Evolutionary conservation across 2,329 filamentous ascomycete genomes (phyloP).

Genomic region (Diplodia seriata): DNA sequence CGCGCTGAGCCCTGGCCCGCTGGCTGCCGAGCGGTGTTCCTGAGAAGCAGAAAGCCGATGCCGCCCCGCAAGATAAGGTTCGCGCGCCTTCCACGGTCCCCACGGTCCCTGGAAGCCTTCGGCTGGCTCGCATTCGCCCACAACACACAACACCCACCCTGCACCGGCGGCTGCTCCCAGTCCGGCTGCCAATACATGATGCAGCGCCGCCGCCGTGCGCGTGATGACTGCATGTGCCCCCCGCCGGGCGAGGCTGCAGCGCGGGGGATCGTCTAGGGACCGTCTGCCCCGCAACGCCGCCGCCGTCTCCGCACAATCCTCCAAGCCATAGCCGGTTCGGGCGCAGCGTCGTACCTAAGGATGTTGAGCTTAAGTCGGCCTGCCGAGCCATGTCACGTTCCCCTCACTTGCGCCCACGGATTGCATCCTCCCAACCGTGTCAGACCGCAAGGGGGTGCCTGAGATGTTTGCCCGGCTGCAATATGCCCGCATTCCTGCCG

Average conservation of each 20-base stretch:
- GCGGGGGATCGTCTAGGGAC: not conserved
- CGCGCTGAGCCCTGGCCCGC: not conserved
- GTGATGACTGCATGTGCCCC: slow-evolving; percentile 11
- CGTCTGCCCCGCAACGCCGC: slow-evolving; percentile 16
- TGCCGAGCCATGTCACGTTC: slow-evolving; percentile 20
- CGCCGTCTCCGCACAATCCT: slow-evolving; percentile 16
- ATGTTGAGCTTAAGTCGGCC: slow-evolving; percentile 2
- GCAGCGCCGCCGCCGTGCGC: not conserved
- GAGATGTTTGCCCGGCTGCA: not conserved
- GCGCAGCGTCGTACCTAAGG: not conserved
- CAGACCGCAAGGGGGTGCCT: slow-evolving; percentile 12
- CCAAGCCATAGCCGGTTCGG: slow-evolving; percentile 10
- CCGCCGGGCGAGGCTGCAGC: not conserved
- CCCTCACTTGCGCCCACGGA: slow-evolving; percentile 4
- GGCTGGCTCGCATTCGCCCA: not conserved
- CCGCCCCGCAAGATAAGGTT: slow-evolving; percentile 1
- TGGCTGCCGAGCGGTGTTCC: no score
- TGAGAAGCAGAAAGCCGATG: not conserved
- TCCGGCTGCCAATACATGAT: slow-evolving; percentile 9
- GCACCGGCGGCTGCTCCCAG: not conserved
- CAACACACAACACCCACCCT: slow-evolving; percentile 3
- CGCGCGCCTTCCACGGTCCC: no score
- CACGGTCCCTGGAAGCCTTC: no score
- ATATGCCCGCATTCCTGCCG: slow-evolving; percentile 11
- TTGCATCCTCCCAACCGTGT: not conserved